Evolutionary conservation across 805 yeast genomes (phyloP), one percentile per base, ranked within the genome.

Genomic region (Myxozyma neglecta): DNA sequence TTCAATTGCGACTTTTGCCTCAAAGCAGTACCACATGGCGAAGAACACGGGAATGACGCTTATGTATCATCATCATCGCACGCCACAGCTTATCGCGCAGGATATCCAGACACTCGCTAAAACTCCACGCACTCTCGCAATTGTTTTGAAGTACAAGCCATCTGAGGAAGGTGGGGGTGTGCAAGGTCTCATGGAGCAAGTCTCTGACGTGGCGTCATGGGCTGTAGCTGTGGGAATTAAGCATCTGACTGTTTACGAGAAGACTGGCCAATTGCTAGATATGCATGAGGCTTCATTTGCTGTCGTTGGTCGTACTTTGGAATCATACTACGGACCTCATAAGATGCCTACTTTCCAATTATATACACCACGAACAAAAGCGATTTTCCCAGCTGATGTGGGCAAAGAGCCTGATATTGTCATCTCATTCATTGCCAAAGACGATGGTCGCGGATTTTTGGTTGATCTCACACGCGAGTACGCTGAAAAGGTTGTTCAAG

Each of bases 81-180:
- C 96, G 2, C 97, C 98, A 0, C 91, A 88, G 70, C 77, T 91
- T 58, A 90, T 93, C 66, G 84, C 96, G 67, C 86, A 87, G 64
- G 98, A 93, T 75, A 90, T 90, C 42, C 78, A 78, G 63, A 83
- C 84, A 69, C 76, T 93, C 59, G 72, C 80, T 47, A 94, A 94
- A 74, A 81, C 90, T 29, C 99, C 99, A 2, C 82, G 80, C 66
- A 81, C 88, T 53, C 70, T 94, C 24, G 87, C 96, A 8, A 85
- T 89, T 20, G 85, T 93, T n/a, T 75, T 94, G 60, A 85, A 83
- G 68, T 81, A 85, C 71, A 86, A 85, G 70, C 81, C 86, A 34
- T 90, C 85, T 60, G 93, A 86, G 68, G 96, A 90, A 69, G 93
- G 91, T 62, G 97, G 96, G 37, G 97, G 97, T 1, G 74, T 87